phyloP scores from a whole-genome alignment of 2,329 filamentous ascomycete species.

The Rutstroemia sydowiana region DNA sequence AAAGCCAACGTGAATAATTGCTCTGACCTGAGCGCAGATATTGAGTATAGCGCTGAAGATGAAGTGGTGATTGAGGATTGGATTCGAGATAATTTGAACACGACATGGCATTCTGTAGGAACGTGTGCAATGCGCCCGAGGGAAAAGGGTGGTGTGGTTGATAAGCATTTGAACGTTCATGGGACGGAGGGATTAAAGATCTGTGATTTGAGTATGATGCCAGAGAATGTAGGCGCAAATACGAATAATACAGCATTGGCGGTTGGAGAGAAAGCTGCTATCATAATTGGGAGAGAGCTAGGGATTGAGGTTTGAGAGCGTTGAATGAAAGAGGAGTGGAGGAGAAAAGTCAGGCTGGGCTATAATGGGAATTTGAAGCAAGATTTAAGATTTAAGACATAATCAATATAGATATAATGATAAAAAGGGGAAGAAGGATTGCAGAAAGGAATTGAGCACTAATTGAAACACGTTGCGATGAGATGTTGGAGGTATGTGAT shows the following conservation, averaged over 20 bases:
- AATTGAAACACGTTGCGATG: too few relatives aligned
- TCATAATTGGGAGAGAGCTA: conserved; percentile 34
- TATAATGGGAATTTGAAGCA: not conserved
- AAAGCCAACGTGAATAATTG: conserved; percentile 29
- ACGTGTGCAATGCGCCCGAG: conserved; percentile 34
- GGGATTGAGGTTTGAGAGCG: conserved; percentile 24
- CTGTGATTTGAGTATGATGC: conserved; percentile 34
- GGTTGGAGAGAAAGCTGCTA: conserved; percentile 36
- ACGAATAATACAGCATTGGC: conserved; percentile 40
- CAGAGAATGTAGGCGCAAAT: conserved; percentile 36
- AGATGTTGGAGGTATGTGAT: too few relatives aligned
- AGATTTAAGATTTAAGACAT: too few relatives aligned
- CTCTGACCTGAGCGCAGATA: conserved; percentile 30
- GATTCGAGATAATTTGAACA: conserved; percentile 34
- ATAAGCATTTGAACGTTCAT: conserved; percentile 34
- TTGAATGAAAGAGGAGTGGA: not conserved
- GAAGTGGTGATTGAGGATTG: conserved; percentile 35
- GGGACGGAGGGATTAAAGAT: conserved; percentile 35
- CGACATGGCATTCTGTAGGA: conserved; percentile 36
- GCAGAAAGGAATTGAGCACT: too few relatives aligned
- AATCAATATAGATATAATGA: too few relatives aligned
- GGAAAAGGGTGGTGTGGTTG: conserved; percentile 34
- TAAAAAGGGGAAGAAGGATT: too few relatives aligned
- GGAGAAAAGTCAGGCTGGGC: not conserved
- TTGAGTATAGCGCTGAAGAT: conserved; percentile 31